A percentile compares a stretch with the other conserved stretches of the same genome.
phyloP scores from a whole-genome alignment of 495 filamentous ascomycete genomes.

The Penicillium ochrochloron region DNA sequence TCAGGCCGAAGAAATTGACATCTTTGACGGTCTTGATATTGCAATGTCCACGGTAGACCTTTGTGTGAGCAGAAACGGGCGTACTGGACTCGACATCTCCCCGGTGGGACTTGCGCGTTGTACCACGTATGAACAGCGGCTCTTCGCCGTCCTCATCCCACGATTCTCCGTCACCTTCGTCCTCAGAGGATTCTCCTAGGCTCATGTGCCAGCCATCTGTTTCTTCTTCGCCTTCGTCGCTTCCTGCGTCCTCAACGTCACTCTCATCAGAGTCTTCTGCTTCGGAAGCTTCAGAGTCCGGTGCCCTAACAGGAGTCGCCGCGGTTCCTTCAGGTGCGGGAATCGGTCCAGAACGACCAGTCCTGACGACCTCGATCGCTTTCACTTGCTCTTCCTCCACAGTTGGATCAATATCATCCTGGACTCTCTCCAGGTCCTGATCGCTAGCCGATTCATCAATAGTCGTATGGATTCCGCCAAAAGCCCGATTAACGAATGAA shows the following conservation, averaged over 20 bases:
- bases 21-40: slow-evolving; percentile 79
- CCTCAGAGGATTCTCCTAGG: slow-evolving; percentile 19
- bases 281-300: slow-evolving; percentile 22
- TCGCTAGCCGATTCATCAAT: slow-evolving; percentile 42
- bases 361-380: slow-evolving; percentile 33
- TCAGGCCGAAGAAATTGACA: slow-evolving; percentile 71
- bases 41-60: slow-evolving; percentile 68
- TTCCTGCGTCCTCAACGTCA: slow-evolving; percentile 28
- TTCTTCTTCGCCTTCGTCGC: slow-evolving; percentile 36
- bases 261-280: slow-evolving; percentile 32
- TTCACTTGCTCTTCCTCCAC: slow-evolving; percentile 47
- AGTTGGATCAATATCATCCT: slow-evolving; percentile 50
- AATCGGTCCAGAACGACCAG: slow-evolving; percentile 1
- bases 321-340: background rate
- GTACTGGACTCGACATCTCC: slow-evolving; percentile 57
- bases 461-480: slow-evolving; percentile 58
- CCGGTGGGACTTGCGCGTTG: slow-evolving; percentile 35
- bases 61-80: slow-evolving; percentile 62
- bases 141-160: slow-evolving; percentile 5
- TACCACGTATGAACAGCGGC: slow-evolving; percentile 4
- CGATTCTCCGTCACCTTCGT: slow-evolving; percentile 25
- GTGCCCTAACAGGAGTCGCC: background rate
- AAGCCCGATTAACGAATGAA: slow-evolving; percentile 63
- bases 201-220: slow-evolving; percentile 32
- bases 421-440: slow-evolving; percentile 43